Conservation (phyloP, 2,329 filamentous ascomycete genomes). For the Cordyceps farinosa region DNA sequence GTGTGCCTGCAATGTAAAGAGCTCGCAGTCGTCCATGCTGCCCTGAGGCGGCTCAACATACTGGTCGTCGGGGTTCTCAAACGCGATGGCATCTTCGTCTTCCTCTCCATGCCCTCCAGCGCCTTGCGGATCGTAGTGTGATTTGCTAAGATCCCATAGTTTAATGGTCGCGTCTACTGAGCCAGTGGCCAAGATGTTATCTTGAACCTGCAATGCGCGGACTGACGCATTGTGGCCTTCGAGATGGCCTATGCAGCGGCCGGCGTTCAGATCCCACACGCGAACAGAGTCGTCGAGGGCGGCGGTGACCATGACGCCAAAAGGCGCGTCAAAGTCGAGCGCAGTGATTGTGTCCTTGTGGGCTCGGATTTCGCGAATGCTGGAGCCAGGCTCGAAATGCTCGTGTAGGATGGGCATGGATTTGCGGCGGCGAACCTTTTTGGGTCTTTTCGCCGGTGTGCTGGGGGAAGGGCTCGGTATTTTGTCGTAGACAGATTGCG, state of each 20-base stretch:
- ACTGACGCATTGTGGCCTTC: constrained; percentile 96
- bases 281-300: constrained; percentile 89
- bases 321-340: constrained; percentile 94
- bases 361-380: constrained; percentile 82
- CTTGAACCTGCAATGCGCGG: constrained; percentile 85
- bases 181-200: constrained; percentile 91
- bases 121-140: constrained; percentile 73
- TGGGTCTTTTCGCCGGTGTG: constrained; percentile 46
- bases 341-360: constrained; percentile 87
- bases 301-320: constrained; percentile 89
- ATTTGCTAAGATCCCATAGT: constrained; percentile 89
- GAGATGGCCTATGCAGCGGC: constrained; percentile 83
- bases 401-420: constrained; percentile 96
- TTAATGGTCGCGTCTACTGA: constrained; percentile 93
- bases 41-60: constrained; percentile 68
- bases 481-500: constrained; percentile 95
- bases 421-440: constrained; percentile 62
- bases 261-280: constrained; percentile 95
- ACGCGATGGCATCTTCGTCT: constrained; percentile 66
- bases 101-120: constrained; percentile 57
- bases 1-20: constrained; percentile 87
- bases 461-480: constrained; percentile 57
- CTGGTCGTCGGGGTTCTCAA: constrained; percentile 66
- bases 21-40: constrained; percentile 82
- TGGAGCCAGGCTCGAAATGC: constrained; percentile 85